Percentiles rank a stretch among this genome's conserved stretches.
Conservation (phyloP, 305 asterid genomes). For the Ajuga reptans region DNA sequence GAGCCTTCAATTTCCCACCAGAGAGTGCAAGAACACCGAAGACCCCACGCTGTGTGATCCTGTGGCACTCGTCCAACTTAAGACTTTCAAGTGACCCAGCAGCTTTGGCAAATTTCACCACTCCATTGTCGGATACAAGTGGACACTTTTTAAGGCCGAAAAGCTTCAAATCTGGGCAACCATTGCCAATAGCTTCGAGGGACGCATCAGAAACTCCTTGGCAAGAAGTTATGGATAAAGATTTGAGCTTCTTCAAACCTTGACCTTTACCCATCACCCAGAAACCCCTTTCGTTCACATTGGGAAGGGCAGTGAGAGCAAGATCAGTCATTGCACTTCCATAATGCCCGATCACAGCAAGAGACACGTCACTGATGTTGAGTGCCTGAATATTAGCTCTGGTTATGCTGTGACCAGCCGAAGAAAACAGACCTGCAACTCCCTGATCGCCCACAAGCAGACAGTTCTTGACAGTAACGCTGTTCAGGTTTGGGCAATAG, state of each 20-base stretch:
- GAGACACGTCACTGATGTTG: conserved; percentile 59
- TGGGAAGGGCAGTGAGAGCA: conserved; percentile 41
- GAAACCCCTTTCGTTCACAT: conserved; percentile 78
- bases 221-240: conserved; percentile 57
- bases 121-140: conserved; percentile 62
- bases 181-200: conserved; percentile 54
- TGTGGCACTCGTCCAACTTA: conserved; percentile 61
- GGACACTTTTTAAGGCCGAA: conserved; percentile 49
- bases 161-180: conserved; percentile 59
- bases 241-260: conserved; percentile 64
- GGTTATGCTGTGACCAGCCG: conserved; percentile 49
- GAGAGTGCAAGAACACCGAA: conserved; percentile 50
- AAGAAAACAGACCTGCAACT: conserved; percentile 54
- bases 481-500: conserved; percentile 53
- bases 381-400: conserved; percentile 56
- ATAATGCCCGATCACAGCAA: conserved; percentile 85
- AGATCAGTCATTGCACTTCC: conserved; percentile 62
- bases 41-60: conserved; percentile 66
- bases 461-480: conserved; percentile 57
- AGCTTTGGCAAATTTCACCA: conserved; percentile 48
- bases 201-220: conserved; percentile 61
- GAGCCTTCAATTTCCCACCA: conserved; percentile 53
- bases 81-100: conserved; percentile 56
- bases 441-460: conserved; percentile 68
- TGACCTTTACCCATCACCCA: conserved; percentile 94